Evolutionary conservation across 768 basidiomycete genomes (phyloP).

Genomic region (Brasilioporus rufonigricans): DNA sequence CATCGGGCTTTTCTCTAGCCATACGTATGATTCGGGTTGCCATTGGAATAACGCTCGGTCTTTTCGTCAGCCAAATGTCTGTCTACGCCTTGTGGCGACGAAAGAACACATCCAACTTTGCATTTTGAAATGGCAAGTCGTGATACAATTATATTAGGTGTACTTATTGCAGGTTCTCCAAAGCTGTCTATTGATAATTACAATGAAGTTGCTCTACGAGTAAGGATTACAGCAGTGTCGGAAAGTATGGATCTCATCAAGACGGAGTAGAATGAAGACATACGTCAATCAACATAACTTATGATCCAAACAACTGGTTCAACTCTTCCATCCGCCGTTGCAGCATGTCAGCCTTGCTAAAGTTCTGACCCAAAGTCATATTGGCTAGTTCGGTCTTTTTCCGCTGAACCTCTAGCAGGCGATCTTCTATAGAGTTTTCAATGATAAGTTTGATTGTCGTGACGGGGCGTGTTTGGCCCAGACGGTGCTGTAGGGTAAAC

Average conservation of each 20-base stretch:
- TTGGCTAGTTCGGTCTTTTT: slow-evolving; percentile 95
- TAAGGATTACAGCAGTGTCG: slow-evolving; percentile 29
- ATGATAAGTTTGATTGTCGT: slow-evolving; percentile 93
- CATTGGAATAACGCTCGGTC: slow-evolving; percentile 80
- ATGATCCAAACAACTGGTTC: slow-evolving; percentile 63
- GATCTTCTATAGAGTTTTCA: slow-evolving; percentile 89
- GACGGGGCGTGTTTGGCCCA: slow-evolving; percentile 92
- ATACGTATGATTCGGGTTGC: slow-evolving; percentile 83
- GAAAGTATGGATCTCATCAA: slow-evolving; percentile 22
- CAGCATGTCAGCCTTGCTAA: slow-evolving; percentile 85
- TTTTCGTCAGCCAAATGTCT: slow-evolving; percentile 74
- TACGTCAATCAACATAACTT: slow-evolving; percentile 26
- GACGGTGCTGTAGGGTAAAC: slow-evolving; percentile 66
- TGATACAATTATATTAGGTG: neutral
- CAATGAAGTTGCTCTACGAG: slow-evolving; percentile 27
- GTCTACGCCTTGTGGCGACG: slow-evolving; percentile 75
- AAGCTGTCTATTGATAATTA: slow-evolving; percentile 33
- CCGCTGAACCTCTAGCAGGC: slow-evolving; percentile 87
- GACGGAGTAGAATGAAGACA: slow-evolving; percentile 13
- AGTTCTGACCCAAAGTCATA: slow-evolving; percentile 84
- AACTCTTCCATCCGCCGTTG: slow-evolving; percentile 89
- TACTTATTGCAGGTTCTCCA: slow-evolving; percentile 3
- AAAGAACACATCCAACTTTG: slow-evolving; percentile 73
- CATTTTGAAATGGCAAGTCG: slow-evolving; percentile 48
- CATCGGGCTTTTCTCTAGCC: slow-evolving; percentile 75